phyloP scores from a whole-genome alignment of 345 rosid species.

The Euphorbia pulcherrima region DNA sequence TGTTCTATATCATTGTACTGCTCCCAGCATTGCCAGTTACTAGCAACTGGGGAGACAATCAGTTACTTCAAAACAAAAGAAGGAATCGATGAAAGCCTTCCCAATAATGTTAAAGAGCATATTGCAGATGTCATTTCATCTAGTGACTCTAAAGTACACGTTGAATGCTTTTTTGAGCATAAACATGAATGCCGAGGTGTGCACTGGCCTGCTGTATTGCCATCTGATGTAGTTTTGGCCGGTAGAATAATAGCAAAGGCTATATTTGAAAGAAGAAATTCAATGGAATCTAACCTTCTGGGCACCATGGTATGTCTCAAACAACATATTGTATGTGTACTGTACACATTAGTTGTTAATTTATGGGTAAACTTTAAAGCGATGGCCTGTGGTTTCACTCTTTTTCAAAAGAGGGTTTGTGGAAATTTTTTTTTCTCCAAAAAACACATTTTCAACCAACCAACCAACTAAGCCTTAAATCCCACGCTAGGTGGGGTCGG shows the following conservation, averaged over 20 bases:
- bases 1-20: conserved; percentile 77
- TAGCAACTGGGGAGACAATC: conserved; percentile 45
- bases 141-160: conserved; percentile 18
- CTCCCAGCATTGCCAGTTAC: conserved; percentile 58
- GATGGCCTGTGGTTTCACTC: too few species aligned
- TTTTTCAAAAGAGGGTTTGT: too few species aligned
- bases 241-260: conserved; percentile 61
- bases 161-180: conserved; percentile 56
- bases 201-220: conserved; percentile 72
- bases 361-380: too few species aligned
- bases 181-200: conserved; percentile 75
- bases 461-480: too few species aligned
- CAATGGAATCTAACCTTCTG: conserved; percentile 29
- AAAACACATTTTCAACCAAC: too few species aligned
- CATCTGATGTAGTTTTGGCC: conserved; percentile 70
- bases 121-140: conserved; percentile 34
- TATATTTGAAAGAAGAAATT: conserved; percentile 34
- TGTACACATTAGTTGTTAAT: too few species aligned
- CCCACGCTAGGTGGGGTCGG: too few species aligned
- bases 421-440: too few species aligned
- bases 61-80: conserved; percentile 22
- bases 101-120: conserved; percentile 37
- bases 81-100: conserved; percentile 19
- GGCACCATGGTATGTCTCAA: conserved; percentile 43
- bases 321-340: background rate